phyloP scores from a whole-genome alignment of 176 grass and related monocot species.

The Melocanna baccifera region DNA sequence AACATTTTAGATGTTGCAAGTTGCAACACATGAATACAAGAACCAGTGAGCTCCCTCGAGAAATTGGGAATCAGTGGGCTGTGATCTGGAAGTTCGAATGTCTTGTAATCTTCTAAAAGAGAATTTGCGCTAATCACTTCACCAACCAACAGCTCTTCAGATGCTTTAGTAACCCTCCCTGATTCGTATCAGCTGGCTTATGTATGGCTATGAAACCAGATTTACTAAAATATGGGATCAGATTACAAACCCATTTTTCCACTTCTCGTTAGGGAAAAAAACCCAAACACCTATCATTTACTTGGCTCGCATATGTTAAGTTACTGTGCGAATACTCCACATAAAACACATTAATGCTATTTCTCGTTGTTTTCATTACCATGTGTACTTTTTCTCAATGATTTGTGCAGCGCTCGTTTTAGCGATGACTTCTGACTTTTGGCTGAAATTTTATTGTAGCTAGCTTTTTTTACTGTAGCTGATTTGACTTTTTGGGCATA shows the following conservation, averaged over 20 bases:
- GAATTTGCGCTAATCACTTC: not conserved
- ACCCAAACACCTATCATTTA: not conserved
- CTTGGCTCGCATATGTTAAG: not conserved
- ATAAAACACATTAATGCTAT: not conserved
- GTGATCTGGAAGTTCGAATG: not conserved
- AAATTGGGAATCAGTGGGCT: not conserved
- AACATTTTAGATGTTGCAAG: not conserved
- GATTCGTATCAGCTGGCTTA: not conserved
- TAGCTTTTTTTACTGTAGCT: too few species aligned
- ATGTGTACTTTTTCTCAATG: not conserved
- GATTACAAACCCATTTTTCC: not conserved
- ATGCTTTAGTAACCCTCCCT: not conserved
- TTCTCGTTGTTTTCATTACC: not conserved
- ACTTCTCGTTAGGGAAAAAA: too few species aligned
- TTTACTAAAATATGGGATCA: not conserved
- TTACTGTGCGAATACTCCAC: not conserved
- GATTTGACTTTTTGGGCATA: too few species aligned
- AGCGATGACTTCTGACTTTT: too few species aligned
- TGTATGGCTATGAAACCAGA: too few species aligned
- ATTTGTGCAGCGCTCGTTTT: too few species aligned
- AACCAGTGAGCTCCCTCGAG: not conserved
- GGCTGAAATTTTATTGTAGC: too few species aligned
- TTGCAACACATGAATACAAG: not conserved
- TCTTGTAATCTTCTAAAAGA: not conserved
- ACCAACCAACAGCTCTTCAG: not conserved